Evolutionary conservation across 2,329 filamentous ascomycete genomes (phyloP), one percentile per base, ranked within the genome.

Genomic region (Colletotrichum cuscutae): DNA sequence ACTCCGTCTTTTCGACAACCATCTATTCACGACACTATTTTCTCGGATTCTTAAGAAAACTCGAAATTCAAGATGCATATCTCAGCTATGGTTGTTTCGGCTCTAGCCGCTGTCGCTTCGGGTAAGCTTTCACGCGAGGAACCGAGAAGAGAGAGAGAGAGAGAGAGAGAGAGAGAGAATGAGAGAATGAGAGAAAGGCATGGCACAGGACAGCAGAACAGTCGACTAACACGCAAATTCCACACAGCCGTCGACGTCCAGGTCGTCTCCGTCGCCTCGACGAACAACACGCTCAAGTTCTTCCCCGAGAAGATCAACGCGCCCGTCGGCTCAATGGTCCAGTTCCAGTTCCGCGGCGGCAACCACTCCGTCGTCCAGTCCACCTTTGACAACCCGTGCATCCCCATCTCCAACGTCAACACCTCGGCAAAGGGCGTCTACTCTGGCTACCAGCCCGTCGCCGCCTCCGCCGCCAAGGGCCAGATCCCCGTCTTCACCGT

Each of bases 301-400:
- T 89, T 84, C 75, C 94, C 94, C 53, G 86, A 92, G 76, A 91
- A 88, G 78, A 81, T 96, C 80, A 86, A 85, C 75, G 93, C 91
- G 37, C 80, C 83, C n/a, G 82, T 86, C 2, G 93, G 94, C 75
- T 86, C 88, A 77, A 87, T 90, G 84, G 86, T 93, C 13, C 89
- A 92, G 82, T 93, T 92, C 86, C 89, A 92, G 81, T 93, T 92
- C 84, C 84, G 86, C 74, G 85, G 85, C 9, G 88, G 87, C 77
- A 95, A 95, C 86, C 94, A 96, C 88, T 95, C 93, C 63, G 90
- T 95, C 71, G 93, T 91, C 19, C 93, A 95, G 85, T 94, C 93
- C 59, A 90, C 87, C 77, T 96, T 95, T 78, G 91, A 92, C 77
- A 82, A 88, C 68, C 93, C 93, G 13, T 95, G 93, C 84, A 80